These are phyloP conservation scores for Saccharum officinarum DNA, from an alignment of 176 grass and related monocot species.

Conservation along the genomic window DNA sequence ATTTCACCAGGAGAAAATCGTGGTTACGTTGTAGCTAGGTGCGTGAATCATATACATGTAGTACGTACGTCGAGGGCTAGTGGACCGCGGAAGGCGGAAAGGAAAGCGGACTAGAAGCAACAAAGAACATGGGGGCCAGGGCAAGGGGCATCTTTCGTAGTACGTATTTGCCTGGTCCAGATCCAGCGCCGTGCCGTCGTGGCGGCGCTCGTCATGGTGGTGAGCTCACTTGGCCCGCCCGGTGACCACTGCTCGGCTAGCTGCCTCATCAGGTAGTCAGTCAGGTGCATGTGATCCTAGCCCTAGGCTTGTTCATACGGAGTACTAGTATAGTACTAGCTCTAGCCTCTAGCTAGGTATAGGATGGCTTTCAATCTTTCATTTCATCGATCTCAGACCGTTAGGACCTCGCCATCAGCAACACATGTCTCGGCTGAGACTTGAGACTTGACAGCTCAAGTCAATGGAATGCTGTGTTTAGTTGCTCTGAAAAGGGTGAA, in stretches of 20 bases:
- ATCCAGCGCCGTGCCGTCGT: neutral
- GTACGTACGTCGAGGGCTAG: neutral
- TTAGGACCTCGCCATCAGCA: slow-evolving; percentile 34
- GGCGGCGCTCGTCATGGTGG: neutral
- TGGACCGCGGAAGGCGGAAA: neutral
- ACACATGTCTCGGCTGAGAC: neutral
- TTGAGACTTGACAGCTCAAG: neutral
- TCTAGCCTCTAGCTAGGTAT: neutral
- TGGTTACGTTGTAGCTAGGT: neutral
- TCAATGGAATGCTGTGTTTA: too few species aligned
- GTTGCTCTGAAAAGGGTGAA: too few species aligned
- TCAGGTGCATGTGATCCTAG: slow-evolving; percentile 12
- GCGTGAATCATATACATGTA: neutral
- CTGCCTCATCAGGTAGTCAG: neutral
- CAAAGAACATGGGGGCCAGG: too few species aligned
- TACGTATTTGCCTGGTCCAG: neutral
- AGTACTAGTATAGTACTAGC: too few species aligned
- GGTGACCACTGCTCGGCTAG: neutral
- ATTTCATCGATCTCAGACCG: neutral
- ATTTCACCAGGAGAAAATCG: neutral
- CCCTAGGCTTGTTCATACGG: too few species aligned
- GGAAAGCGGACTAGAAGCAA: too few species aligned
- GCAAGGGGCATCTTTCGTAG: too few species aligned
- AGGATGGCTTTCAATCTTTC: neutral
- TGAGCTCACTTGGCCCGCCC: neutral